Evolutionary conservation across 768 basidiomycete genomes (phyloP).

Genomic region (Suillus weaverae): DNA sequence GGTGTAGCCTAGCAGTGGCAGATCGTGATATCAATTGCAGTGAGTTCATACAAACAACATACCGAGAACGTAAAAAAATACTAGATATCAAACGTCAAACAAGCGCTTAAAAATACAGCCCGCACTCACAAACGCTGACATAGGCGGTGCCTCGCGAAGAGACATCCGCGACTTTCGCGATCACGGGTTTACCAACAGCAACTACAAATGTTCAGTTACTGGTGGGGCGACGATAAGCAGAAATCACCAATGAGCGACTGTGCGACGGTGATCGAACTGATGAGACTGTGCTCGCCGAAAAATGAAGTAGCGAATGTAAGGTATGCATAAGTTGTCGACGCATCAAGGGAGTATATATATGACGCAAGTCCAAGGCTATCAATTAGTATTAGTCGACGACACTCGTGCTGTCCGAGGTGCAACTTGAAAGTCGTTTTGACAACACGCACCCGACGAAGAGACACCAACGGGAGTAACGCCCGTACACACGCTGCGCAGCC

Average conservation of each 20-base stretch:
- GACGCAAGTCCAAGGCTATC: conserved; percentile 60
- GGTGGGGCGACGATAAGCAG: not conserved
- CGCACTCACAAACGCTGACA: conserved; percentile 50
- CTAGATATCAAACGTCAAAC: conserved; percentile 22
- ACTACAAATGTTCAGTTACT: conserved; percentile 24
- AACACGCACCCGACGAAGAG: conserved; percentile 54
- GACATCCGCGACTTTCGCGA: conserved; percentile 74
- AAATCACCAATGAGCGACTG: conserved; percentile 54
- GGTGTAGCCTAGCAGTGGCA: conserved; percentile 40
- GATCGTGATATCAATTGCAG: not conserved
- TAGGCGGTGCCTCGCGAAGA: conserved; percentile 67
- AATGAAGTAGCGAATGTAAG: conserved; percentile 55
- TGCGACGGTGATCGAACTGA: conserved; percentile 55
- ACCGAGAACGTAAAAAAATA: conserved; percentile 62
- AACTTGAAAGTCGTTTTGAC: not conserved
- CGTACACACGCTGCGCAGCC: conserved; percentile 51
- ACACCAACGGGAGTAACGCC: conserved; percentile 56
- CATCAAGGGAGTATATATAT: conserved; percentile 77
- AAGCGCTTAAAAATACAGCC: not conserved
- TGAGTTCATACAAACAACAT: conserved; percentile 20
- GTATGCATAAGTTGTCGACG: conserved; percentile 67
- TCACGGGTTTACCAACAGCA: conserved; percentile 62
- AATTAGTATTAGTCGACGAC: not conserved
- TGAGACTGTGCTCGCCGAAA: conserved; percentile 53
- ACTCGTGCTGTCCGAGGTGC: too few species aligned